Percentiles rank a stretch among this genome's conserved stretches.
Evolutionary conservation across 495 filamentous ascomycete genomes (phyloP).

Genomic region (Venustampulla echinocandica): DNA sequence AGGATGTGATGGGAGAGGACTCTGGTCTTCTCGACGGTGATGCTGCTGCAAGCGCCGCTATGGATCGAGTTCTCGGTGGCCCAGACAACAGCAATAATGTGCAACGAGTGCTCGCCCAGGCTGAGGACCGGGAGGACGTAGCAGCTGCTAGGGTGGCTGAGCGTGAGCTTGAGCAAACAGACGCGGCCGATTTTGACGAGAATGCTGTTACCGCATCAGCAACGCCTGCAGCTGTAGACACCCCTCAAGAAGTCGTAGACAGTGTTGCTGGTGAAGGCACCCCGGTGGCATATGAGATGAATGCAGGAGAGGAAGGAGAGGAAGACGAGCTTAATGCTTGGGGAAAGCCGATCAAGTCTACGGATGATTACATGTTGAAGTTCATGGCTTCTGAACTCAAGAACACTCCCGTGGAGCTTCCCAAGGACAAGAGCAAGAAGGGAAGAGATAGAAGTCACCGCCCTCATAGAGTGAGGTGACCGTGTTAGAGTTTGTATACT

Average conservation of each 20-base stretch:
- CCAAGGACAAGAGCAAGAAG: conserved; percentile 71
- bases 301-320: conserved; percentile 18
- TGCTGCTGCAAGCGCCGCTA: conserved; percentile 63
- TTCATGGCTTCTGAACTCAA: conserved; percentile 70
- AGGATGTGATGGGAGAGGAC: conserved; percentile 52
- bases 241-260: conserved; percentile 23
- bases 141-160: conserved; percentile 79
- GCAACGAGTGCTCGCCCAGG: conserved; percentile 66
- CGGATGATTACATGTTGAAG: conserved; percentile 82
- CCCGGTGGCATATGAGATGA: conserved; percentile 16
- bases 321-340: conserved; percentile 45
- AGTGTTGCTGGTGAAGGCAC: conserved; percentile 15
- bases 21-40: conserved; percentile 49
- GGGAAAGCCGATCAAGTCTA: conserved; percentile 45
- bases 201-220: conserved; percentile 40
- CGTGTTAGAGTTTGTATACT: conserved; percentile 14
- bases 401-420: conserved; percentile 69
- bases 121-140: conserved; percentile 88
- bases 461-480: conserved; percentile 19
- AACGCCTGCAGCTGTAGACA: conserved; percentile 30
- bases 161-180: conserved; percentile 76
- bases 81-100: conserved; percentile 37
- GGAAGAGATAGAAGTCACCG: conserved; percentile 50
- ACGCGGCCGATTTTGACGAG: conserved; percentile 89
- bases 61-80: conserved; percentile 75